Percentiles rank a stretch among this genome's conserved stretches.
Evolutionary conservation across 495 filamentous ascomycete genomes (phyloP).

Genomic region (Neurospora sp.): DNA sequence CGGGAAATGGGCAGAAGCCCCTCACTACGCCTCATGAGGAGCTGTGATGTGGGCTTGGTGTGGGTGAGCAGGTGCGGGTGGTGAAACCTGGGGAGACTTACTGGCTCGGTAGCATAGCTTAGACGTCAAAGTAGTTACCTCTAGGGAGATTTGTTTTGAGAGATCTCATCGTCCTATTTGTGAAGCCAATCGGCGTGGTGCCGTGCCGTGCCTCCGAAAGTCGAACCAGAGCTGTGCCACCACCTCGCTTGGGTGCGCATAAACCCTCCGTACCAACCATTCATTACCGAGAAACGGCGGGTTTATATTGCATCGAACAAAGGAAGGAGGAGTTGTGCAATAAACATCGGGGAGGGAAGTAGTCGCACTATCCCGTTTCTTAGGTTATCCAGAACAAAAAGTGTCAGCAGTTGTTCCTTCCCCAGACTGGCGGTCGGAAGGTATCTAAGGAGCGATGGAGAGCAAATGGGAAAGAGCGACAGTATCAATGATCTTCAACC

Average conservation of each 20-base stretch:
- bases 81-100: not conserved
- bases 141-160: not conserved
- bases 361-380: not conserved
- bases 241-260: not conserved
- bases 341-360: not conserved
- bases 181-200: not conserved
- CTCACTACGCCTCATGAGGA: not conserved
- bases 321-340: not conserved
- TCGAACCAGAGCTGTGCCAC: not conserved
- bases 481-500: not conserved
- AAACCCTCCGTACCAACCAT: not conserved
- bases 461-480: not conserved
- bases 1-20: not conserved
- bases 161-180: not conserved
- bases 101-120: not conserved
- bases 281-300: not conserved
- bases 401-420: not conserved
- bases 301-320: not conserved
- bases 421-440: not conserved
- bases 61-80: not conserved
- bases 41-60: not conserved
- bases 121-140: not conserved
- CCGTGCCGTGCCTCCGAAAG: not conserved
- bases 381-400: not conserved
- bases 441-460: not conserved